Percentiles rank a stretch among this genome's conserved stretches.
Conservation (phyloP, 2,329 filamentous ascomycete genomes). For the Diaporthe capsici region DNA sequence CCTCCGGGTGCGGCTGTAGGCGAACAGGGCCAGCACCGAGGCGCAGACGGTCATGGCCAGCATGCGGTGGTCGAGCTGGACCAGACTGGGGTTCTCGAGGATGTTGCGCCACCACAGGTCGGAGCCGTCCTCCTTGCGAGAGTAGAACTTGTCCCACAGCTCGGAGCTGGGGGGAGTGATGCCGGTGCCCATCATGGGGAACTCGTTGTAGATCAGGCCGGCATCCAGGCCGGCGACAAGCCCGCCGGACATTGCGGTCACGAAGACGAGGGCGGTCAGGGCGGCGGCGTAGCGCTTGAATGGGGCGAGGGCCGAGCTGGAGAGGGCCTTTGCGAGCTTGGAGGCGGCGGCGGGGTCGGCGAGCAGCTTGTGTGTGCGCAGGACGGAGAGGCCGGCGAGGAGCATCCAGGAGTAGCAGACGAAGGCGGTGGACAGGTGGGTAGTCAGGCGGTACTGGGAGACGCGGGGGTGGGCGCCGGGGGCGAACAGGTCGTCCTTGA, state of each 20-base stretch:
- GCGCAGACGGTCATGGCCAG: slow-evolving; percentile 91
- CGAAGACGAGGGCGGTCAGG: slow-evolving; percentile 83
- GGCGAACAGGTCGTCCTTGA: slow-evolving; percentile 96
- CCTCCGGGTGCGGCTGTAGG: slow-evolving; percentile 80
- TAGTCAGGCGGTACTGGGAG: slow-evolving; percentile 91
- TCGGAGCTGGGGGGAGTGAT: slow-evolving; percentile 85
- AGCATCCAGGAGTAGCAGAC: slow-evolving; percentile 96
- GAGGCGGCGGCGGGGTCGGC: slow-evolving; percentile 75
- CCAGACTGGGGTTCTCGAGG: slow-evolving; percentile 95
- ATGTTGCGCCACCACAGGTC: slow-evolving; percentile 98
- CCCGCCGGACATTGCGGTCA: slow-evolving; percentile 92
- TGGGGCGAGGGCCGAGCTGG: slow-evolving; percentile 75
- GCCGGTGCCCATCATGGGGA: slow-evolving; percentile 92
- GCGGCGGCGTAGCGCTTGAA: slow-evolving; percentile 82
- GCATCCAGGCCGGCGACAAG: slow-evolving; percentile 96
- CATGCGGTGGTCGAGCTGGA: slow-evolving; percentile 95
- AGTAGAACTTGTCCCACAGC: slow-evolving; percentile 89
- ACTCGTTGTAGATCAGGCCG: slow-evolving; percentile 98
- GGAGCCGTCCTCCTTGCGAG: slow-evolving; percentile 79
- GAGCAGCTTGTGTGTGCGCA: slow-evolving; percentile 82
- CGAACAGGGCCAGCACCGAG: slow-evolving; percentile 82
- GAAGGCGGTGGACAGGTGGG: slow-evolving; percentile 92
- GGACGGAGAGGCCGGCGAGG: slow-evolving; percentile 85
- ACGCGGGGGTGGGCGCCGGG: slow-evolving; percentile 92
- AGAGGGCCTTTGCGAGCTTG: slow-evolving; percentile 72